These are phyloP conservation scores for Aspergillus asperescens DNA, from an alignment of 495 filamentous ascomycete genomes.

Conservation along the genomic window DNA sequence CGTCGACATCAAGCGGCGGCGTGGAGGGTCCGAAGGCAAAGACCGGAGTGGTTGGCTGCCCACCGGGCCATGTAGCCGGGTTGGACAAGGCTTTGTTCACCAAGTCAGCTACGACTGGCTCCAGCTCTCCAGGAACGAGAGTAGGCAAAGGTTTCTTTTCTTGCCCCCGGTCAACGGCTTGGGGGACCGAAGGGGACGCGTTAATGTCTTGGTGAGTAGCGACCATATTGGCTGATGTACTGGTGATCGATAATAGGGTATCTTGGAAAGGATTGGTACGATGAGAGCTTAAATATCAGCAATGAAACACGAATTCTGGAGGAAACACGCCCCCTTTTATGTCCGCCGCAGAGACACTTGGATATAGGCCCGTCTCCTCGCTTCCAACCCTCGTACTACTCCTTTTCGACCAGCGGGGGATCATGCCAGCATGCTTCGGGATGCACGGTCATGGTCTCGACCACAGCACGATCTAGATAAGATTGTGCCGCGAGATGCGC, in stretches of 20 bases:
- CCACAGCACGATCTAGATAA: too few relatives aligned
- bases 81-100: conserved; percentile 2
- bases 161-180: background rate
- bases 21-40: background rate
- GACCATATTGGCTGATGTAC: background rate
- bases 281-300: background rate
- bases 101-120: background rate
- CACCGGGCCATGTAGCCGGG: conserved; percentile 1
- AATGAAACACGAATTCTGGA: background rate
- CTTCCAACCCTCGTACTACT: background rate
- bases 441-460: too few relatives aligned
- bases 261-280: conserved; percentile 3
- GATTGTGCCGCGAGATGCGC: too few relatives aligned
- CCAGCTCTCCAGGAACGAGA: background rate
- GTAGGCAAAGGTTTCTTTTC: background rate
- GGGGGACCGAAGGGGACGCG: conserved; percentile 3
- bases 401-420: background rate
- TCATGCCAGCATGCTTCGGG: background rate
- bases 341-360: background rate
- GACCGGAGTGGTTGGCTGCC: background rate
- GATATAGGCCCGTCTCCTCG: background rate
- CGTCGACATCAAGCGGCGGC: conserved; percentile 1
- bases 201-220: conserved; percentile 2
- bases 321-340: conserved; percentile 1
- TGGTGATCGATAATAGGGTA: background rate